Conservation (phyloP, 345 rosid genomes). For the Anastatica hierochuntica region DNA sequence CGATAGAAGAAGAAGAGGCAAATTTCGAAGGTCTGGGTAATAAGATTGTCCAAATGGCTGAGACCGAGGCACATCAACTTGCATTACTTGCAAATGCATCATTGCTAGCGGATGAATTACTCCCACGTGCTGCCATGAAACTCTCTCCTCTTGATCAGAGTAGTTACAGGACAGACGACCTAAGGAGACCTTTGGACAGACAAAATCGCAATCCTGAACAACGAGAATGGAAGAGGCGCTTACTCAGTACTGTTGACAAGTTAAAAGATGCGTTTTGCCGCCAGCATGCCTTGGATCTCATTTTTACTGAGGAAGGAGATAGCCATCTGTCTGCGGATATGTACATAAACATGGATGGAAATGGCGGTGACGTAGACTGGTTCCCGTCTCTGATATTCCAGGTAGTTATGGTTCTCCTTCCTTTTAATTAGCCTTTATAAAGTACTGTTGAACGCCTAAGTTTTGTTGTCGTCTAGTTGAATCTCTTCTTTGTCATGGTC, state of each 20-base stretch:
- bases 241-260: constrained; percentile 72
- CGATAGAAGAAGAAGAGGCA: constrained; percentile 95
- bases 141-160: constrained; percentile 57
- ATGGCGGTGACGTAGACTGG: constrained; percentile 65
- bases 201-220: constrained; percentile 97
- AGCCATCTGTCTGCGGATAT: constrained; percentile 85
- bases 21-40: constrained; percentile 64
- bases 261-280: constrained; percentile 88
- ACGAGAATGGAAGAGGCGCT: constrained; percentile 97
- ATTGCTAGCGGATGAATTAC: constrained; percentile 85
- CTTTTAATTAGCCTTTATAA: constrained; percentile 2
- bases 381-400: constrained; percentile 89
- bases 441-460: background rate
- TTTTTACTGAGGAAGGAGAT: constrained; percentile 95
- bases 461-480: background rate
- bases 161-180: constrained; percentile 53
- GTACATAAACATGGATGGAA: constrained; percentile 79
- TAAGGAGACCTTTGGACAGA: constrained; percentile 67
- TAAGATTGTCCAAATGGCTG: constrained; percentile 89
- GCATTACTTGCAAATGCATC: constrained; percentile 98
- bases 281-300: constrained; percentile 96
- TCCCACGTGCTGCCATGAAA: constrained; percentile 98
- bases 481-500: background rate
- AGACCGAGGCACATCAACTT: constrained; percentile 89
- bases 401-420: constrained; percentile 39